Conservation (phyloP, 2,329 filamentous ascomycete species). For the Aciculosporium take region DNA sequence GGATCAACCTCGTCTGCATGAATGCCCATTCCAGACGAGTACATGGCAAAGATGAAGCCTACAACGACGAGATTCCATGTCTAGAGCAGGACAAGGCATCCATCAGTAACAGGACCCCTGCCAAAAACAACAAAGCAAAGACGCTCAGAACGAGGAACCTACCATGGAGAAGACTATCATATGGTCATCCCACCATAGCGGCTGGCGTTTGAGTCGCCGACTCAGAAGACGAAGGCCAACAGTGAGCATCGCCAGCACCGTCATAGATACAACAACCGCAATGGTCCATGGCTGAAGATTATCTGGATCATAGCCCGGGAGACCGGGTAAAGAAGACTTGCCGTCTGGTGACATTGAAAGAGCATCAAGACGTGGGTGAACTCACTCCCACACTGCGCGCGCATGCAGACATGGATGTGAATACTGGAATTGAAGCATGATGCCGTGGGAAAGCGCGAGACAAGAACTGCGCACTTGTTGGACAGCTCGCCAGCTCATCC, state of each 20-base stretch:
- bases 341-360: conserved; percentile 4
- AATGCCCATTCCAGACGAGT: conserved; percentile 30
- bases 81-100: conserved; percentile 10
- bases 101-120: background rate
- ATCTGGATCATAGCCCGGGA: conserved; percentile 13
- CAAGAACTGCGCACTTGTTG: too few species aligned
- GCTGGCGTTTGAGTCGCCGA: conserved; percentile 25
- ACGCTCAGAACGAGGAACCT: conserved; percentile 1
- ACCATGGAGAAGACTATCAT: conserved; percentile 34
- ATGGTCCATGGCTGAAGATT: conserved; percentile 28
- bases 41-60: conserved; percentile 34
- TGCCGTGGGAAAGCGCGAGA: background rate
- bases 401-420: background rate
- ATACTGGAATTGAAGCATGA: background rate
- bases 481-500: too few species aligned
- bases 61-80: conserved; percentile 28
- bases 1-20: conserved; percentile 26
- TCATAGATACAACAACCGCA: conserved; percentile 24
- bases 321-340: conserved; percentile 8
- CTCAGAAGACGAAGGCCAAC: conserved; percentile 26
- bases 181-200: conserved; percentile 35
- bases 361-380: too few species aligned
- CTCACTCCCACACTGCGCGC: background rate
- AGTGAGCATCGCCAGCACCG: conserved; percentile 23
- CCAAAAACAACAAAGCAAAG: background rate